Conservation (phyloP, 139 green algal genomes). For the Chlamydomonas sp. region DNA sequence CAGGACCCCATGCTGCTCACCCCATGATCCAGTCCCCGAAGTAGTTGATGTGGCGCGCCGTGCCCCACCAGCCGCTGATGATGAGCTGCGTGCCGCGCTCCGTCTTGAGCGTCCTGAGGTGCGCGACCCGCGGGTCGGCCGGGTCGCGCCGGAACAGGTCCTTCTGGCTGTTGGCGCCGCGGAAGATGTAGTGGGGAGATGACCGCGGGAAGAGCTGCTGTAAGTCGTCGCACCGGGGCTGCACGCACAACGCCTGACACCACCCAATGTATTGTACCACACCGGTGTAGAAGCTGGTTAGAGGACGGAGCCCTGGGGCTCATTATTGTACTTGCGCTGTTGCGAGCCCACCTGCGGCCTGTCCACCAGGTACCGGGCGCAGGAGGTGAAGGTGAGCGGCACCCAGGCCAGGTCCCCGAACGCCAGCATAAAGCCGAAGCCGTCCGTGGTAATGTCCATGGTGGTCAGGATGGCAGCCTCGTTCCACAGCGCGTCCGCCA, state of each 20-base stretch:
- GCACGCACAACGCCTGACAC: no score
- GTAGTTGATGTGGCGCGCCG: constrained; percentile 84
- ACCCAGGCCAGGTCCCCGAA: constrained; percentile 98
- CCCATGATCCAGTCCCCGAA: constrained; percentile 81
- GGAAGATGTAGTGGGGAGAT: constrained; percentile 95
- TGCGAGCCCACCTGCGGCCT: constrained; percentile 47
- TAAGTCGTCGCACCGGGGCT: no score
- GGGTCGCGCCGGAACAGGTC: constrained; percentile 79
- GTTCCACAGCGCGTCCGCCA: constrained; percentile 64
- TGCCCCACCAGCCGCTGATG: constrained; percentile 87
- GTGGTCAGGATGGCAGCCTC: constrained; percentile 93
- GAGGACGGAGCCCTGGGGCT: no score
- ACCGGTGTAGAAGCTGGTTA: no score
- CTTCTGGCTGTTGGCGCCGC: constrained; percentile 96
- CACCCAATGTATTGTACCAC: no score
- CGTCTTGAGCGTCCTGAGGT: constrained; percentile 88
- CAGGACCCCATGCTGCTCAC: no score
- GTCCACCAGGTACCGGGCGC: constrained; percentile 84
- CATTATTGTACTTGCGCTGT: no score
- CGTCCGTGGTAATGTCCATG: constrained; percentile 99
- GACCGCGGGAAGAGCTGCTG: no score
- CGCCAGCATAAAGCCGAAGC: constrained; percentile 98
- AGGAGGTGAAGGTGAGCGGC: constrained; percentile 95
- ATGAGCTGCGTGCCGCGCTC: constrained; percentile 86
- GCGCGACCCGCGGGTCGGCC: constrained; percentile 66